Base-by-base conservation (phyloP, 1,284 basidiomycete genomes). In the Cutaneotrichosporon cyanovorans region DNA sequence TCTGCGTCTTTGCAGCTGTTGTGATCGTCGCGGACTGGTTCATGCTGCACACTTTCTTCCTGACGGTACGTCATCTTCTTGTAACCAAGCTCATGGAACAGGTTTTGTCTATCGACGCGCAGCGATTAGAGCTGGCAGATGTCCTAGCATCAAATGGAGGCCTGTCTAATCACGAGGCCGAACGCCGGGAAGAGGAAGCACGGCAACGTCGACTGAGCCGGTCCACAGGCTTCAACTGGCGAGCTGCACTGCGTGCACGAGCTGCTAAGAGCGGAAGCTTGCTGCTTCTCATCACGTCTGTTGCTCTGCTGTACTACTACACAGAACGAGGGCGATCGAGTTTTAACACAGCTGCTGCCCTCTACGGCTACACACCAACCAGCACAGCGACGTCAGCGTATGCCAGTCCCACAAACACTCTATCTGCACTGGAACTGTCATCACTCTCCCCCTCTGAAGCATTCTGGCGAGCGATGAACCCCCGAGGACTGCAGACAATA, bases 21-120 rank as follows among this genome's bases (percentile, higher is more conserved):
- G 88, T 95, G 7, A 78, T 97, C 31, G 83, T 96, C 31, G 89
- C 90, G 22, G 92, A 97, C 68, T 97, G 89, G 86, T 95, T 70
- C 61, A 73, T 78, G 69, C 67, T 77, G 48, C 72, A 77, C 61
- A 77, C 75, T 2, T 77, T 78, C 60, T 78, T 77, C 64, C 63
- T 76, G 42, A 77, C 77, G 8, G 73, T 66, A 39, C 51, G 66
- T 11, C 12, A 12, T 16, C 14, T 9, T 16, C 16, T 20, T 20
- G 18, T 9, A 23, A 43, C 11, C 23, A 5, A 53, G 40, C 53
- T 36, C n/a, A 22, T 19, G 8, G 7, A 7, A 10, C 42, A 68
- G 66, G 63, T 78, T 40, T 58, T 78, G 40, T 75, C 74, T 35
- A 77, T 78, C 54, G 77, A 78, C 46, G 74, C 77, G 23, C 76